Conservation (phyloP, 345 rosid genomes). For the Sapria himalayana region DNA sequence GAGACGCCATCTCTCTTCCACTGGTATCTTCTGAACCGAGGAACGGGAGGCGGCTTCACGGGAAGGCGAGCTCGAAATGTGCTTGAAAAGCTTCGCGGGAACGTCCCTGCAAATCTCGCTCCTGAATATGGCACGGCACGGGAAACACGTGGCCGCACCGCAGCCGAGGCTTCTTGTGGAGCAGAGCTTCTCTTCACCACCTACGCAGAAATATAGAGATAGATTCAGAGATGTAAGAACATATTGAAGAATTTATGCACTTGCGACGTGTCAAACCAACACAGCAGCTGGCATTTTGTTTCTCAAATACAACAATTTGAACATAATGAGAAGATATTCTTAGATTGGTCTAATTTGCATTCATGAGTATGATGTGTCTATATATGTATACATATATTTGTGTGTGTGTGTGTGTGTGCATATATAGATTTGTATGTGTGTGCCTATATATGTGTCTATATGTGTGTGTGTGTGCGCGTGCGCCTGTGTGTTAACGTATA, state of each 20-base stretch:
- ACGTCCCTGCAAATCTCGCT: conserved; percentile 37
- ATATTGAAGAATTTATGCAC: conserved; percentile 1
- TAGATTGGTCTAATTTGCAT: no score
- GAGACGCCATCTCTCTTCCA: conserved; percentile 73
- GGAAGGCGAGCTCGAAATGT: conserved; percentile 39
- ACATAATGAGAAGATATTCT: background rate
- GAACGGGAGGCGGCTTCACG: no score
- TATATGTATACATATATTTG: no score
- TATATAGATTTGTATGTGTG: no score
- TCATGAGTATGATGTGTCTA: no score
- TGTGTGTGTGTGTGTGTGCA: no score
- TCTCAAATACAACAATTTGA: background rate
- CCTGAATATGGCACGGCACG: conserved; percentile 23
- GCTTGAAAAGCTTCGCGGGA: conserved; percentile 39
- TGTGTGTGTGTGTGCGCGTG: no score
- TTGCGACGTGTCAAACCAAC: background rate
- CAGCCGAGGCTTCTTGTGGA: conserved; percentile 32
- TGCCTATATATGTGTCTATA: no score
- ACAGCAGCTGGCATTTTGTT: background rate
- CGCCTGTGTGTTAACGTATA: no score
- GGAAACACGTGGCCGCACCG: conserved; percentile 39
- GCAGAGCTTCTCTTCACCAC: conserved; percentile 50
- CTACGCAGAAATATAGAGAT: conserved; percentile 17
- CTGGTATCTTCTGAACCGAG: conserved; percentile 74
- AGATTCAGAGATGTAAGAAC: conserved; percentile 1